A percentile compares a stretch with the other conserved stretches of the same genome.
These are phyloP conservation scores for Obelidium mucronatum DNA, from an alignment of 192 early-diverging fungal species.

Conservation along the genomic window DNA sequence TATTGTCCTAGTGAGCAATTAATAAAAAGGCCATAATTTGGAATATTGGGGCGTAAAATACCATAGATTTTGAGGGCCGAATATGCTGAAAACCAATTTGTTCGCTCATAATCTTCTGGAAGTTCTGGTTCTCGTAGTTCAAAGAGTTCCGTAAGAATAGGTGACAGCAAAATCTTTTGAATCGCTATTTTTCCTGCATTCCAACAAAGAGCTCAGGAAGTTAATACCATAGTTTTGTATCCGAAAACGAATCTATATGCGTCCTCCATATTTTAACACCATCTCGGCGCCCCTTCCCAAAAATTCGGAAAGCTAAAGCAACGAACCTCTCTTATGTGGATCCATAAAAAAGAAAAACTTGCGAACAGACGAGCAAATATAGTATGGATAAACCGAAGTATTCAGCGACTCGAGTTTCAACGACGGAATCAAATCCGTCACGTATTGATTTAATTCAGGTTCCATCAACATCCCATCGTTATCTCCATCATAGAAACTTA, in stretches of 20 bases:
- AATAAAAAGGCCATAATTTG: neutral
- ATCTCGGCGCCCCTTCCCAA: neutral
- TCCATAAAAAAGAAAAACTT: conserved; percentile 66
- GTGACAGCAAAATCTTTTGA: conserved; percentile 54
- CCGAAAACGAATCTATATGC: too few species aligned
- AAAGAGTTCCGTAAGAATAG: conserved; percentile 60
- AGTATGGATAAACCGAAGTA: conserved; percentile 48
- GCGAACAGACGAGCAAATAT: conserved; percentile 55
- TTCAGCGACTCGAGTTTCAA: conserved; percentile 47
- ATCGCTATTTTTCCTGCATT: conserved; percentile 56
- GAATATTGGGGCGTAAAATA: neutral
- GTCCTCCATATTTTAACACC: too few species aligned
- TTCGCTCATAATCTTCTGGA: conserved; percentile 40
- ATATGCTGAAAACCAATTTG: conserved; percentile 62
- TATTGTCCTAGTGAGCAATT: conserved; percentile 45
- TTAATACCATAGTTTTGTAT: too few species aligned
- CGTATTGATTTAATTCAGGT: conserved; percentile 52
- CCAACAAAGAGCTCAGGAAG: too few species aligned
- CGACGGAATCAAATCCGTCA: conserved; percentile 56
- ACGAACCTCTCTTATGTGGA: conserved; percentile 49
- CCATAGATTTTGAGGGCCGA: conserved; percentile 52
- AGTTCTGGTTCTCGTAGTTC: conserved; percentile 60
- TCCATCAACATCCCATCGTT: conserved; percentile 56
- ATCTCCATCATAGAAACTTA: conserved; percentile 53
- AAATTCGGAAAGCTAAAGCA: neutral